phyloP scores from a whole-genome alignment of 495 filamentous ascomycete species.

The Tetracladium marchalianum region DNA sequence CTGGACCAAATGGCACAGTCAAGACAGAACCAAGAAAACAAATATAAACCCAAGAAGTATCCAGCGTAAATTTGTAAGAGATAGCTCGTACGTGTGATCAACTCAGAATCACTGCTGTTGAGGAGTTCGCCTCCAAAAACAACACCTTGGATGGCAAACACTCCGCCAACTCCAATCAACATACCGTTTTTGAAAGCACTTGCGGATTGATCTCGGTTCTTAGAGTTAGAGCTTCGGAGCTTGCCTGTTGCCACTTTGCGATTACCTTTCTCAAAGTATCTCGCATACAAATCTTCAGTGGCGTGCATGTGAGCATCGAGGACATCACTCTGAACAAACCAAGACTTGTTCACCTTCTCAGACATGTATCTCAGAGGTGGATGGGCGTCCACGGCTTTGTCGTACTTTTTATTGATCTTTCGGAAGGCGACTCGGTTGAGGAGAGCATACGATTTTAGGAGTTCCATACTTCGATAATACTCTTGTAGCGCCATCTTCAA shows the following conservation, averaged over 20 bases:
- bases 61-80: conserved; percentile 78
- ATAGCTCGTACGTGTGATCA: conserved; percentile 55
- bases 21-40: conserved; percentile 66
- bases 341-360: conserved; percentile 82
- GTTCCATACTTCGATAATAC: conserved; percentile 83
- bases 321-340: conserved; percentile 79
- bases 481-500: conserved; percentile 85
- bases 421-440: conserved; percentile 88
- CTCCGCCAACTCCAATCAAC: conserved; percentile 59
- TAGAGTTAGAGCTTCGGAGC: conserved; percentile 57
- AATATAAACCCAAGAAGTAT: conserved; percentile 66
- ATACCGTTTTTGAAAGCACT: conserved; percentile 73
- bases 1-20: conserved; percentile 72
- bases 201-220: conserved; percentile 57
- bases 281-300: conserved; percentile 83
- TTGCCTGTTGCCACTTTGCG: conserved; percentile 83
- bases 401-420: conserved; percentile 98
- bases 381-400: conserved; percentile 74
- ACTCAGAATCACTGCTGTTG: conserved; percentile 29
- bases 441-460: conserved; percentile 81
- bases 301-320: conserved; percentile 65
- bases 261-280: conserved; percentile 86
- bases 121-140: conserved; percentile 51
- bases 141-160: conserved; percentile 68
- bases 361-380: conserved; percentile 77